Conservation (phyloP, 1,139 yeast species). For the Candida glucosophila region DNA sequence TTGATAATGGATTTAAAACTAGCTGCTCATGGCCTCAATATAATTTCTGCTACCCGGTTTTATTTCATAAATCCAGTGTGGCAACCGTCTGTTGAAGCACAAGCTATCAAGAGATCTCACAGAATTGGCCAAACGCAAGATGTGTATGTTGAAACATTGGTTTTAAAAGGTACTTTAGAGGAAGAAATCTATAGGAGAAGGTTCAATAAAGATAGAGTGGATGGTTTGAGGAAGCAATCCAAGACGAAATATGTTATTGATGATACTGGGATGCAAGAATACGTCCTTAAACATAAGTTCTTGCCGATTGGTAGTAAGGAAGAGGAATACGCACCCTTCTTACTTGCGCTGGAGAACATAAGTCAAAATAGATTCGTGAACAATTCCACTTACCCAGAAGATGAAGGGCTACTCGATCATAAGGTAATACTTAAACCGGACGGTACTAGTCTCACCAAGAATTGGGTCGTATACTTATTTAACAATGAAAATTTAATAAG, state of each 20-base stretch:
- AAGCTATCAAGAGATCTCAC: conserved; percentile 67
- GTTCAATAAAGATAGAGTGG: conserved; percentile 8
- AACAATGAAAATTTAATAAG: conserved; percentile 33
- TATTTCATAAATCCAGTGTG: conserved; percentile 66
- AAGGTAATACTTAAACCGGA: too few relatives aligned
- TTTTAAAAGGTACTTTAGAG: conserved; percentile 53
- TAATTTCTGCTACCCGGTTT: conserved; percentile 59
- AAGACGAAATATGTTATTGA: conserved; percentile 37
- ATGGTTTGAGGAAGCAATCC: conserved; percentile 9
- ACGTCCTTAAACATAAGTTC: conserved; percentile 41
- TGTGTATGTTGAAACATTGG: conserved; percentile 53
- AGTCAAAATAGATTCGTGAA: too few relatives aligned
- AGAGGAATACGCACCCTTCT: conserved; percentile 23
- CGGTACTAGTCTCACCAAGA: too few relatives aligned
- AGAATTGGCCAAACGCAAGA: conserved; percentile 53
- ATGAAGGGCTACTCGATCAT: conserved; percentile 4
- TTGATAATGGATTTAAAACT: conserved; percentile 59
- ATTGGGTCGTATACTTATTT: conserved; percentile 41
- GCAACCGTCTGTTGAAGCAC: conserved; percentile 62
- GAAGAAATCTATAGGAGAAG: conserved; percentile 51
- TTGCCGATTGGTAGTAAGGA: conserved; percentile 19
- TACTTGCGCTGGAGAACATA: too few relatives aligned
- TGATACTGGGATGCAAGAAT: conserved; percentile 51
- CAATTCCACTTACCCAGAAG: too few relatives aligned
- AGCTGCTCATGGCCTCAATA: conserved; percentile 66